A percentile compares a stretch with the other conserved stretches of the same genome.
These are phyloP conservation scores for Mesostigma viride DNA, from an alignment of 139 green algal genomes.

Conservation along the genomic window DNA sequence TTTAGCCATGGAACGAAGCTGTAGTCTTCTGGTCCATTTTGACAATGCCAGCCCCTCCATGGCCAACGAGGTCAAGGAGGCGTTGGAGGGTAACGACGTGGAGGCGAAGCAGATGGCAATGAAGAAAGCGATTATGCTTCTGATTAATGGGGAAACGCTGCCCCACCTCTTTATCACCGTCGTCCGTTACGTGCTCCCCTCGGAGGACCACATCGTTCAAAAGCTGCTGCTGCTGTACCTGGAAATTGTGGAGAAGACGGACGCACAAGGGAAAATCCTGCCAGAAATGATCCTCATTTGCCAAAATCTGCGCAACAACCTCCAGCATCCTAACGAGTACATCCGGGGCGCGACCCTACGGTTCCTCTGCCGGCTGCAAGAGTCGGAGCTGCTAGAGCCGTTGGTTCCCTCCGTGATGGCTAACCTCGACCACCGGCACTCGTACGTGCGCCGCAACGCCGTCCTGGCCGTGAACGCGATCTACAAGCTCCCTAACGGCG, in stretches of 20 bases:
- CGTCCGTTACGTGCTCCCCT: constrained; percentile 94
- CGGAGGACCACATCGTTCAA: constrained; percentile 93
- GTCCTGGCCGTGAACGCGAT: constrained; percentile 87
- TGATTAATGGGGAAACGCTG: constrained; percentile 89
- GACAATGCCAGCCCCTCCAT: constrained; percentile 61
- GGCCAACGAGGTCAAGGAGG: constrained; percentile 80
- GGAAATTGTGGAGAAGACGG: constrained; percentile 98
- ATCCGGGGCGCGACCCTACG: constrained; percentile 85
- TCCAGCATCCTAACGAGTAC: constrained; percentile 99
- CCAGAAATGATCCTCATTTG: constrained; percentile 99
- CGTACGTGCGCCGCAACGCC: constrained; percentile 90
- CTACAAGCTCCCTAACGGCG: constrained; percentile 84
- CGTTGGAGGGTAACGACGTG: constrained; percentile 74
- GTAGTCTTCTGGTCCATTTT: constrained; percentile 83
- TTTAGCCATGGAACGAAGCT: constrained; percentile 61
- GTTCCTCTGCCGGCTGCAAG: constrained; percentile 90
- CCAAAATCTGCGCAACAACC: constrained; percentile 98
- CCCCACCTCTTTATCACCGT: constrained; percentile 98
- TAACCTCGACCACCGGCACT: constrained; percentile 95
- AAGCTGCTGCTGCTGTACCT: constrained; percentile 97
- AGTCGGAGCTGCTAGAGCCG: constrained; percentile 96
- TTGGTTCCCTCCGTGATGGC: constrained; percentile 80
- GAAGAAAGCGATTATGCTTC: constrained; percentile 85
- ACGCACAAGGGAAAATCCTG: constrained; percentile 82
- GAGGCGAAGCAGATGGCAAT: constrained; percentile 76